Percentiles rank a stretch among this genome's conserved stretches.
phyloP scores from a whole-genome alignment of 352 stramenopile genomes.

The Lagenidium sp. region DNA sequence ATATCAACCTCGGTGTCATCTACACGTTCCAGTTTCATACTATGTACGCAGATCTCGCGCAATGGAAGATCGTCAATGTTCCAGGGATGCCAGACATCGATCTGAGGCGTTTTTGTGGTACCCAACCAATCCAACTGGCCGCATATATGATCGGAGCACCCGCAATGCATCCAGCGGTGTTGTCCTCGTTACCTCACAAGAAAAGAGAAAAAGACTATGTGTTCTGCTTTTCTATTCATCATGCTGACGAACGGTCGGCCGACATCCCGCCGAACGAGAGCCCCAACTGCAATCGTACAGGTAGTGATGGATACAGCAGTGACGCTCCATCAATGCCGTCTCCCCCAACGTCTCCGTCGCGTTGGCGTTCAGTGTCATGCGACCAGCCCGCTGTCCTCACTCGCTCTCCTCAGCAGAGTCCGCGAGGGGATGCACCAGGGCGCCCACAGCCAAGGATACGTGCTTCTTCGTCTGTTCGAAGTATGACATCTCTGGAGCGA shows the following conservation, averaged over 20 bases:
- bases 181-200: slow-evolving; percentile 11
- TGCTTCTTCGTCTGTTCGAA: slow-evolving; percentile 11
- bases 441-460: slow-evolving; percentile 7
- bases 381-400: slow-evolving; percentile 10
- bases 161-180: background rate
- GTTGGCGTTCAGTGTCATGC: slow-evolving; percentile 16
- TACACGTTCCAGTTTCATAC: slow-evolving; percentile 61
- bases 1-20: slow-evolving; percentile 27
- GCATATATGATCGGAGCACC: slow-evolving; percentile 24
- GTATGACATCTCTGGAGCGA: slow-evolving; percentile 14
- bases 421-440: background rate
- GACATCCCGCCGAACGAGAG: too few species aligned
- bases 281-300: too few species aligned
- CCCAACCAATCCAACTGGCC: slow-evolving; percentile 28
- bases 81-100: slow-evolving; percentile 29
- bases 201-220: slow-evolving; percentile 25
- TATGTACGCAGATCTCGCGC: slow-evolving; percentile 28
- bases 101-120: slow-evolving; percentile 20
- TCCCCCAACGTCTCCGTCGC: slow-evolving; percentile 2
- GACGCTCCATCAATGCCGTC: background rate
- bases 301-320: too few species aligned
- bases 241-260: background rate
- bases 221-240: slow-evolving; percentile 40
- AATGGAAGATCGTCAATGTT: slow-evolving; percentile 40
- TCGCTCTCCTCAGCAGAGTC: slow-evolving; percentile 8